Percentiles rank a stretch among this genome's conserved stretches.
These are phyloP conservation scores for Puccinia horiana DNA, from an alignment of 1,284 basidiomycete genomes.

Conservation along the genomic window DNA sequence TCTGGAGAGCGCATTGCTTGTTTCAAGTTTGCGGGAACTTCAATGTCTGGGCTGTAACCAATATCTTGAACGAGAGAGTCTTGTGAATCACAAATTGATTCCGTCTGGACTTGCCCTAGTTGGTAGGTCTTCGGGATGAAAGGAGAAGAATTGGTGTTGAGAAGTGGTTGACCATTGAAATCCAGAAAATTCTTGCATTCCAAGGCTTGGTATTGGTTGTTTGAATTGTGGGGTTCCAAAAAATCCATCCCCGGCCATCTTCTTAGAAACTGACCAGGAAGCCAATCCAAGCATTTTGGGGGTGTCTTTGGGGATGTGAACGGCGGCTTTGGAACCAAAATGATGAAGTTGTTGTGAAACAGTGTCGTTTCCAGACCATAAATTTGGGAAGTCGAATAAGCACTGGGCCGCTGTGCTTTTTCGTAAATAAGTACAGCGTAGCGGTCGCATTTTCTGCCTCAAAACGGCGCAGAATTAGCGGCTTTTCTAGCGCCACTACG, in stretches of 20 bases:
- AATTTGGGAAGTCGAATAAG: background rate
- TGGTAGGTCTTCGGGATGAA: background rate
- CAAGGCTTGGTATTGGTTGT: background rate
- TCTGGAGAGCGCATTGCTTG: background rate
- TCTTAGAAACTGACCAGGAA: background rate
- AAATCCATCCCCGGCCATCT: too few species aligned
- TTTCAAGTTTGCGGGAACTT: background rate
- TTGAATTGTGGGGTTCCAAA: background rate
- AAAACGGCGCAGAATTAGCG: too few species aligned
- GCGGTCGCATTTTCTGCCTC: too few species aligned
- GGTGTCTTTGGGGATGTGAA: slow-evolving; percentile 9
- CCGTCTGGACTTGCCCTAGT: background rate
- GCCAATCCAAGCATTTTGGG: background rate
- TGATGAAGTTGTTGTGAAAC: background rate
- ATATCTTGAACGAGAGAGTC: background rate
- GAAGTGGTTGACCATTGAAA: background rate
- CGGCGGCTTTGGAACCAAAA: background rate
- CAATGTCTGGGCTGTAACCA: background rate
- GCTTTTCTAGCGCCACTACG: too few species aligned
- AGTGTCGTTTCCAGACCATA: background rate
- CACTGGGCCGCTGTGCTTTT: too few species aligned
- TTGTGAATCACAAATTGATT: slow-evolving; percentile 9
- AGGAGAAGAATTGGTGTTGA: background rate
- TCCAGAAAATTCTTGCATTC: background rate
- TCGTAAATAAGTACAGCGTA: too few species aligned